These are phyloP conservation scores for Xylaria palmicola DNA, from an alignment of 495 filamentous ascomycete genomes.

Conservation along the genomic window DNA sequence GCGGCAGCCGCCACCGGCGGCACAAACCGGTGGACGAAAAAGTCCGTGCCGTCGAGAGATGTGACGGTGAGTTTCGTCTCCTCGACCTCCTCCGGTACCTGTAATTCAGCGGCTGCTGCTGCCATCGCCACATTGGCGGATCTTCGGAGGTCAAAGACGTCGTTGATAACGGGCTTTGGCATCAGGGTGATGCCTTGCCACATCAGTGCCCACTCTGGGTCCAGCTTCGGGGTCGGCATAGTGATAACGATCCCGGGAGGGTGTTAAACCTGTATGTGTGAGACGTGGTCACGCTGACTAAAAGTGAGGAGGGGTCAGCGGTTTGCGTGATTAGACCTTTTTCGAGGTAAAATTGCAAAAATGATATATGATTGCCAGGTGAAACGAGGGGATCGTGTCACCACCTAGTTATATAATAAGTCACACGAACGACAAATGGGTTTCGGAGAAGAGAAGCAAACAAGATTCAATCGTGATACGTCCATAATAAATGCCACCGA, in stretches of 20 bases:
- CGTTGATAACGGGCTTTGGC: slow-evolving; percentile 7
- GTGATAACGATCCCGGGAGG: not conserved
- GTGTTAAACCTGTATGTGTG: not conserved
- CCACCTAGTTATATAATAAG: no score
- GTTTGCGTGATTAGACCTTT: no score
- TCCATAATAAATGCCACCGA: no score
- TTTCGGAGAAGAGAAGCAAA: no score
- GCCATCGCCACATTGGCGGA: not conserved
- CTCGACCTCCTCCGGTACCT: slow-evolving; percentile 12
- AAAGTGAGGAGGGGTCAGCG: no score
- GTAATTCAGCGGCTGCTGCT: not conserved
- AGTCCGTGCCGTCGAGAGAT: slow-evolving; percentile 21
- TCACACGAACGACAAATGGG: no score
- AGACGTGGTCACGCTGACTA: no score
- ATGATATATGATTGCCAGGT: no score
- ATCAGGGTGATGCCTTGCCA: slow-evolving; percentile 1
- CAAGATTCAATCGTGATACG: no score
- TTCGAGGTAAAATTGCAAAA: no score
- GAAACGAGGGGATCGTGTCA: no score
- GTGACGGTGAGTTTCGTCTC: slow-evolving; percentile 20
- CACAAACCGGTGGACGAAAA: slow-evolving; percentile 25
- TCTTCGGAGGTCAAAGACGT: slow-evolving; percentile 4
- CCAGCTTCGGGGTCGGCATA: slow-evolving; percentile 17
- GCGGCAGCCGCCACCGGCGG: no score
- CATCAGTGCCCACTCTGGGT: slow-evolving; percentile 16